Evolutionary conservation across 768 basidiomycete genomes (phyloP), one percentile per base, ranked within the genome.

Genomic region (Pisolithus albus): DNA sequence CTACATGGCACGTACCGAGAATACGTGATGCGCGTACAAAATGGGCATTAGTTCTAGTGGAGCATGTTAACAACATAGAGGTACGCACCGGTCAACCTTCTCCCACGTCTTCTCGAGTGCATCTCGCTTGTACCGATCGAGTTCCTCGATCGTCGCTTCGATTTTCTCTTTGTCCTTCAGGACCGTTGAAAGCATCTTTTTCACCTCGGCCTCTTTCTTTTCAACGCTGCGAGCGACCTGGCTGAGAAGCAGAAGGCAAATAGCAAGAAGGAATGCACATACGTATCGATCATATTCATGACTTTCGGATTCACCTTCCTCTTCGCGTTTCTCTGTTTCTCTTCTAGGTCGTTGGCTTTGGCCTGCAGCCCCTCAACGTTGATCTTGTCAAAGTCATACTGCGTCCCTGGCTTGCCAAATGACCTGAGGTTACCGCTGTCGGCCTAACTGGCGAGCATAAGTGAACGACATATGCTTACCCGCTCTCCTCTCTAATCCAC

Each of bases 291-390:
- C 88, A 94, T 94, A 59, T 86, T 90, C 74, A 96, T 83, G 43
- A 92, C 93, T 67, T 95, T 96, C 3, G 86, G 85, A 60, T 99
- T 98, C 61, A 98, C 78, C 67, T 94, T 96, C 73, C 92, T 92
- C 73, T 92, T 94, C 83, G 92, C 84, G 19, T 84, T 83, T 60
- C 85, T 86, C 64, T 91, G 91, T 43, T 82, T 75, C 18, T 79
- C 73, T 57, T 90, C 84, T 10, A 98, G 75, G 59, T 92, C 88
- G 7, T 74, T 71, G 23, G 84, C 85, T 63, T 84, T 86, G 39
- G 80, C 73, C 43, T 77, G 72, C 56, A 88, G 70, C 46, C 74
- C 69, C 2, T 50, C 67, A 18, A 92, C 77, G 61, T 96, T 81
- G 49, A 80, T 71, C 2, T 74, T 70, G 3, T 67, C 62, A 64